Percentiles rank a stretch among this genome's conserved stretches.
Evolutionary conservation across 768 basidiomycete genomes (phyloP).

Genomic region (Solioccasus polychromus): DNA sequence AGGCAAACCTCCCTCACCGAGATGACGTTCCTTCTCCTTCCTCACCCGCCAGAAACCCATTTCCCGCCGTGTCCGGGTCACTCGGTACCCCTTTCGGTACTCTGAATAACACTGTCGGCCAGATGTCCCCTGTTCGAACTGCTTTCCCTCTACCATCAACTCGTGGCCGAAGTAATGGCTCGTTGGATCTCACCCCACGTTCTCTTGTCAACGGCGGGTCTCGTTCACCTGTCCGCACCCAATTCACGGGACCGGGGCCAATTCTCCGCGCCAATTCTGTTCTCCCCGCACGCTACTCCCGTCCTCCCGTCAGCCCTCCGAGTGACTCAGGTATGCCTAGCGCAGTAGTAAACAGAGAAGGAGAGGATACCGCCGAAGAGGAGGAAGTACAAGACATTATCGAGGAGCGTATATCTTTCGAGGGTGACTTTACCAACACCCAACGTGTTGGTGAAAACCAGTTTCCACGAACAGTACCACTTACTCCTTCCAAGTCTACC

Average conservation of each 20-base stretch:
- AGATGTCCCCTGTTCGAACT: conserved; percentile 27
- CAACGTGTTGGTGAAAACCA: conserved; percentile 44
- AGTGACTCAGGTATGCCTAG: conserved; percentile 7
- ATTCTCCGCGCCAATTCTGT: conserved; percentile 41
- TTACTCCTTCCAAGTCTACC: conserved; percentile 36
- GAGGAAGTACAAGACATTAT: conserved; percentile 29
- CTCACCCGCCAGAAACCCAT: conserved; percentile 27
- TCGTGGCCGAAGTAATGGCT: conserved; percentile 21
- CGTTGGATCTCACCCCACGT: conserved; percentile 26
- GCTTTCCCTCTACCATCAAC: conserved; percentile 34
- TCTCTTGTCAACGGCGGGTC: conserved; percentile 13
- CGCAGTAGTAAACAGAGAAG: conserved; percentile 16
- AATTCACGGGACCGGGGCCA: conserved; percentile 29
- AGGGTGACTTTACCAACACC: conserved; percentile 40
- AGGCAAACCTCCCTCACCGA: conserved; percentile 62
- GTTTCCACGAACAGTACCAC: conserved; percentile 54
- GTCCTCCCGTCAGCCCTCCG: conserved; percentile 14
- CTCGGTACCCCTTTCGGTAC: conserved; percentile 10
- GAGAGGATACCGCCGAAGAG: conserved; percentile 25
- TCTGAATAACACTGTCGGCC: conserved; percentile 21
- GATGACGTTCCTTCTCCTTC: conserved; percentile 36
- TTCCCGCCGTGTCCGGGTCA: conserved; percentile 12
- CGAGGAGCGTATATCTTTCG: conserved; percentile 24
- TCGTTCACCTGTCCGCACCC: conserved; percentile 26
- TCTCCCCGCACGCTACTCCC: conserved; percentile 38